Evolutionary conservation across 176 grass and related monocot genomes (phyloP), one percentile per base, ranked within the genome.

Genomic region (Musa troglodytarum): DNA sequence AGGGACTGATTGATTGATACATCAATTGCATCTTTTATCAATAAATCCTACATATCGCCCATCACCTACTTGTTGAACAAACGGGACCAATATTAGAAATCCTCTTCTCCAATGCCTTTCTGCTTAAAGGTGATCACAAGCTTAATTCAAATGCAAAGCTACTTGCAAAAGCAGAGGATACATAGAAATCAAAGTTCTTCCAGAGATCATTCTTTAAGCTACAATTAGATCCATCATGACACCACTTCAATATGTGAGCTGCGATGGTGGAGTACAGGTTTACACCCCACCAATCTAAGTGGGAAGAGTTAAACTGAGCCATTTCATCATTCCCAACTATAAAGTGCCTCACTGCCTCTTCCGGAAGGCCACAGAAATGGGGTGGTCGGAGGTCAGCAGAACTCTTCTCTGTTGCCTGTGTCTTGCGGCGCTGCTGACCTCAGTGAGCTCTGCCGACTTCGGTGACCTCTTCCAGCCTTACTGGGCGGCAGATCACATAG

Each of bases 401-500:
- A 54, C 11, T 7, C 11, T 53, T 17, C 75, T 34, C 8, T 67
- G 11, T 26, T 65, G 49, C 49, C 75, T 77, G n/a, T 66, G 20
- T 22, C 24, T 77, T 53, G 62, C 21, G 28, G 3, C 26, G 75
- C 49, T 77, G 21, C 34, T 76, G 34, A 65, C 21, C 19, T 67
- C 50, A 29, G 76, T 54, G 63, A 54, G 21, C 50, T 66, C 76
- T 2, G 50, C 21, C 21, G 68, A 77, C 63, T 77, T 77, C 34
- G 43, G 12, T 54, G 62, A 54, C 63, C 63, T 77, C 76, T 77
- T 69, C 64, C 23, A 68, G 14, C 76, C 76, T 2, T 78, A 57
- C 23, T 78, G 76, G 64, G 50, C 52, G 8, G n/a, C 76, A 13
- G 76, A 78, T 29, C 23, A 78, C 76, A 26, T 78, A 2, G 64